Conservation (phyloP, 805 yeast species). For the Isabelozyma gotoi region DNA sequence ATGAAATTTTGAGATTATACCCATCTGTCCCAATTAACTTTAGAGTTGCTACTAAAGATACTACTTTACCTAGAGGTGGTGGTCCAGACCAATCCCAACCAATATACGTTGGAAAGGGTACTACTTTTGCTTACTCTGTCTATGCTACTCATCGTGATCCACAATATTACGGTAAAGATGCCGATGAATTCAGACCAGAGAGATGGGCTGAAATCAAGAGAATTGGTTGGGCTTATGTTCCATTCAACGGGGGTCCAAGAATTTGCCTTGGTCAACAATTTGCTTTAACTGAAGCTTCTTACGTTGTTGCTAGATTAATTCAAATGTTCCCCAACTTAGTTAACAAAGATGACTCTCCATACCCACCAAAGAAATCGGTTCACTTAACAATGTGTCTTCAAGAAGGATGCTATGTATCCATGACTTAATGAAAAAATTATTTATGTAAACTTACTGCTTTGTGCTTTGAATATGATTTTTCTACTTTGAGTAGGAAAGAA, state of each 20-base stretch:
- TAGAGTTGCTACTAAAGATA: constrained; percentile 27
- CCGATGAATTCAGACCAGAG: constrained; percentile 46
- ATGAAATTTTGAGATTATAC: constrained; percentile 32
- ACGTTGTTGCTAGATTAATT: constrained; percentile 37
- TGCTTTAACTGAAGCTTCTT: constrained; percentile 56
- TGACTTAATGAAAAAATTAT: constrained; percentile 3
- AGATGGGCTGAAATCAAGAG: constrained; percentile 44
- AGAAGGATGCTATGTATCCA: constrained; percentile 20
- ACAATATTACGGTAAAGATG: constrained; percentile 46
- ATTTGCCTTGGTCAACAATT: constrained; percentile 59
- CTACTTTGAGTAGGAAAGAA: no score
- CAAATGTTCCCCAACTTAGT: constrained; percentile 22
- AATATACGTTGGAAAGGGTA: constrained; percentile 44
- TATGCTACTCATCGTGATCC: constrained; percentile 45
- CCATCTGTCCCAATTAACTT: constrained; percentile 35
- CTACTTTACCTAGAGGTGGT: constrained; percentile 36
- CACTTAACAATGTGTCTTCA: constrained; percentile 28
- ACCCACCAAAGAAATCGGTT: constrained; percentile 30
- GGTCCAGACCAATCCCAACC: constrained; percentile 37
- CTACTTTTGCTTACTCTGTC: constrained; percentile 39
- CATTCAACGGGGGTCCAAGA: constrained; percentile 58
- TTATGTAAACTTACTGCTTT: not conserved
- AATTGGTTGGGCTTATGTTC: constrained; percentile 50
- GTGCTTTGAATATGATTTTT: not conserved
- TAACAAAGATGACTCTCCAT: constrained; percentile 15